Percentiles rank a stretch among this genome's conserved stretches.
Evolutionary conservation across 306 rosid genomes (phyloP).

Genomic region (Prunus padus): DNA sequence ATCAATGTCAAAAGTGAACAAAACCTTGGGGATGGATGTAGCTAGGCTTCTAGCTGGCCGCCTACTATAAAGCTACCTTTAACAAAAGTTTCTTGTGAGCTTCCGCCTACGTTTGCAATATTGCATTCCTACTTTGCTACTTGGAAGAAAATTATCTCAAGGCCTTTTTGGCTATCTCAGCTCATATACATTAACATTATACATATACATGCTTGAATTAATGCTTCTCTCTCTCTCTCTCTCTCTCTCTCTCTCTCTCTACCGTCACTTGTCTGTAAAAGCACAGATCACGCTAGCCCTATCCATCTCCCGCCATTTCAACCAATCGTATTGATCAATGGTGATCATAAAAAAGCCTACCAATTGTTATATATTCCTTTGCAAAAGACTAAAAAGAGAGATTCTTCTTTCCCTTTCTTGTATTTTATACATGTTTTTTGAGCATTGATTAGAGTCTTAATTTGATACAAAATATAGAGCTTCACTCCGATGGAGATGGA

Average conservation of each 20-base stretch:
- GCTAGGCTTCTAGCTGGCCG: background rate
- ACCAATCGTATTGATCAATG: conserved; percentile 21
- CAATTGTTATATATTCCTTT: background rate
- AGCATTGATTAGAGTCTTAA: background rate
- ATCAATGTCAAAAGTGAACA: conserved; percentile 30
- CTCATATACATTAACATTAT: no score
- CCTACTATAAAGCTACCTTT: background rate
- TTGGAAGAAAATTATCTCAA: background rate
- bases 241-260: conserved; percentile 23
- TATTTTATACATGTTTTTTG: background rate
- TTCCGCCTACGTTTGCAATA: no score
- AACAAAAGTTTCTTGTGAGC: background rate
- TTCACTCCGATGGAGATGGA: no score
- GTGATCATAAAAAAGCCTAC: background rate
- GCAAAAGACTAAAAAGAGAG: conserved; percentile 2
- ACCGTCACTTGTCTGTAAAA: conserved; percentile 57
- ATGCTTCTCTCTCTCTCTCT: conserved; percentile 23
- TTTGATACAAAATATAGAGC: no score
- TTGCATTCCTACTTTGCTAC: background rate
- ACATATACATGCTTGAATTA: no score
- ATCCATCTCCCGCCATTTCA: conserved; percentile 36
- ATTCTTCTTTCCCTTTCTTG: conserved; percentile 11
- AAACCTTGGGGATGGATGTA: conserved; percentile 11
- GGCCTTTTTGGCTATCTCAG: background rate
- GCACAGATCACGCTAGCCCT: conserved; percentile 41